Conservation (phyloP, 2,329 filamentous ascomycete species). For the Setomelanomma holmii region DNA sequence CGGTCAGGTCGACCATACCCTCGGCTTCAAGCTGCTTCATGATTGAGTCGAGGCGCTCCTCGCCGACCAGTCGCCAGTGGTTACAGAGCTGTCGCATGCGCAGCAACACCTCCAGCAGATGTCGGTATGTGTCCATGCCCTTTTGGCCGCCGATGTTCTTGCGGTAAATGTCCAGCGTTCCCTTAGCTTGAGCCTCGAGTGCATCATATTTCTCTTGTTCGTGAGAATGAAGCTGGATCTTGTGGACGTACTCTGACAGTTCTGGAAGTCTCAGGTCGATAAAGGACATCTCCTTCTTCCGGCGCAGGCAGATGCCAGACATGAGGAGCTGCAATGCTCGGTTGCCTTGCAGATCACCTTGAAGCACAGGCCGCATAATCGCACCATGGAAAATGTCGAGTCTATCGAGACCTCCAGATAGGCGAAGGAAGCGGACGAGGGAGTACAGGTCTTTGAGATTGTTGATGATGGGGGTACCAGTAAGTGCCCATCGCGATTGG, state of each 20-base stretch:
- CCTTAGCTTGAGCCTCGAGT: constrained; percentile 74
- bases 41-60: constrained; percentile 73
- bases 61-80: constrained; percentile 83
- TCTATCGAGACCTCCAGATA: constrained; percentile 78
- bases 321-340: constrained; percentile 77
- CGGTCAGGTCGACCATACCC: constrained; percentile 72
- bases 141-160: constrained; percentile 50
- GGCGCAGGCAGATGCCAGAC: constrained; percentile 78
- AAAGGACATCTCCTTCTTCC: constrained; percentile 88
- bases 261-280: constrained; percentile 80
- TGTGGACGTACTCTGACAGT: constrained; percentile 79
- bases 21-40: constrained; percentile 72
- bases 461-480: constrained; percentile 76
- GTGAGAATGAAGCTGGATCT: constrained; percentile 73
- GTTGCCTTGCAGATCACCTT: constrained; percentile 64
- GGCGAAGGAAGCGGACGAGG: constrained; percentile 75
- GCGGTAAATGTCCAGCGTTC: constrained; percentile 69
- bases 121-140: constrained; percentile 65
- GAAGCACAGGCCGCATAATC: constrained; percentile 71
- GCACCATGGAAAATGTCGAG: constrained; percentile 75
- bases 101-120: constrained; percentile 80
- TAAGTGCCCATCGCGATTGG: constrained; percentile 73
- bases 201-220: constrained; percentile 81
- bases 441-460: constrained; percentile 82
- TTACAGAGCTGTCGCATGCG: constrained; percentile 87